phyloP scores from a whole-genome alignment of 2,329 filamentous ascomycete genomes.

The Aspergillus candidus region DNA sequence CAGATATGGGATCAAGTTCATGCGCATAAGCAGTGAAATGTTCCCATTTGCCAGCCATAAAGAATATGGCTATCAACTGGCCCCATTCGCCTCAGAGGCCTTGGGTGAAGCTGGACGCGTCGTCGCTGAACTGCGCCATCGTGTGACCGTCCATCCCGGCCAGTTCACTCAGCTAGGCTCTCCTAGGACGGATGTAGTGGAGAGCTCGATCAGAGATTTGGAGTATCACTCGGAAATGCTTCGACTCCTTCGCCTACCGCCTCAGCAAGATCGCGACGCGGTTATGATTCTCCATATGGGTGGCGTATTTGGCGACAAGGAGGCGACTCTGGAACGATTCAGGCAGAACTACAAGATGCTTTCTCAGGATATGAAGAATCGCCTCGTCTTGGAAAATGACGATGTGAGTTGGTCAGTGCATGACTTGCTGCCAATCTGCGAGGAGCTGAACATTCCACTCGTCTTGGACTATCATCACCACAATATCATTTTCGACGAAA shows the following conservation, averaged over 20 bases:
- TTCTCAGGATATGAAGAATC: slow-evolving; percentile 64
- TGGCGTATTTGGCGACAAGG: slow-evolving; percentile 81
- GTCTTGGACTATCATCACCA: slow-evolving; percentile 94
- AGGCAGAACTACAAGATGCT: slow-evolving; percentile 64
- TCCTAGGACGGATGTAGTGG: slow-evolving; percentile 69
- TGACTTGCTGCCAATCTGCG: slow-evolving; percentile 80
- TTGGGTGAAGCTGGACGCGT: slow-evolving; percentile 71
- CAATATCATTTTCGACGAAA: slow-evolving; percentile 80
- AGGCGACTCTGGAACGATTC: slow-evolving; percentile 70
- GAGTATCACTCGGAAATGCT: slow-evolving; percentile 86
- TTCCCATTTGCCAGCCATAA: slow-evolving; percentile 91
- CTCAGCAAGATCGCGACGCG: slow-evolving; percentile 74
- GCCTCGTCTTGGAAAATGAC: slow-evolving; percentile 88
- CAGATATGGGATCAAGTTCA: slow-evolving; percentile 82
- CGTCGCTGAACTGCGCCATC: slow-evolving; percentile 70
- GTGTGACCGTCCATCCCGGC: slow-evolving; percentile 84
- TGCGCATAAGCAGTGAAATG: slow-evolving; percentile 91
- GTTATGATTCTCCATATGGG: slow-evolving; percentile 95
- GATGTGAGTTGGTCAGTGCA: slow-evolving; percentile 91
- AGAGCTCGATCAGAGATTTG: slow-evolving; percentile 71
- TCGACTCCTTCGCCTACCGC: slow-evolving; percentile 65
- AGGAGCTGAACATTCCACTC: slow-evolving; percentile 88
- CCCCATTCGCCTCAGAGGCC: slow-evolving; percentile 72
- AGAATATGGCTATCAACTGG: slow-evolving; percentile 78
- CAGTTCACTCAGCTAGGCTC: slow-evolving; percentile 90